Evolutionary conservation across 2,329 filamentous ascomycete species (phyloP).

Genomic region (Didymella arachidicola): DNA sequence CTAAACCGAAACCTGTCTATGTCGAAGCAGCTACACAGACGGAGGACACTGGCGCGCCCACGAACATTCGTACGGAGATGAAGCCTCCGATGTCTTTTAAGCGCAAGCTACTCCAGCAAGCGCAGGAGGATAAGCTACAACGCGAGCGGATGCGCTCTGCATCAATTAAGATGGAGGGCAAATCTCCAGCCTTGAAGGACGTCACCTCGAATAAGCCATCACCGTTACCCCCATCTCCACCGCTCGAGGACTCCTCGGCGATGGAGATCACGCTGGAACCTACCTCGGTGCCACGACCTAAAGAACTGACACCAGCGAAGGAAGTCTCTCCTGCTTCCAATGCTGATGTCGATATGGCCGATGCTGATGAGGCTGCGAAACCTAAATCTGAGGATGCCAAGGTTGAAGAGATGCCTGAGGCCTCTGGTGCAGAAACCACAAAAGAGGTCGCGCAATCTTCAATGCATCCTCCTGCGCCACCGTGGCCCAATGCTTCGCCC

Average conservation of each 20-base stretch:
- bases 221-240: slow-evolving; percentile 36
- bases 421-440: slow-evolving; percentile 26
- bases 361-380: slow-evolving; percentile 18
- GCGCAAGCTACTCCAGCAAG: slow-evolving; percentile 49
- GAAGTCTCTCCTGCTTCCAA: slow-evolving; percentile 28
- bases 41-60: slow-evolving; percentile 25
- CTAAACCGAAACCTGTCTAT: slow-evolving; percentile 45
- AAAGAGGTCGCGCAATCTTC: slow-evolving; percentile 39
- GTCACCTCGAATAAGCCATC: slow-evolving; percentile 45
- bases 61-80: slow-evolving; percentile 26
- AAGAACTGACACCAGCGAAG: slow-evolving; percentile 38
- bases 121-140: slow-evolving; percentile 48
- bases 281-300: slow-evolving; percentile 26
- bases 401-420: slow-evolving; percentile 43
- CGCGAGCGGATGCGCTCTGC: slow-evolving; percentile 49
- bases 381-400: slow-evolving; percentile 46
- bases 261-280: slow-evolving; percentile 41
- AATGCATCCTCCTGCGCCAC: slow-evolving; percentile 46
- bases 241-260: slow-evolving; percentile 34
- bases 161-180: slow-evolving; percentile 45
- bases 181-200: slow-evolving; percentile 45
- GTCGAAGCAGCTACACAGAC: slow-evolving; percentile 48
- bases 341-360: slow-evolving; percentile 30
- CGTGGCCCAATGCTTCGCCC: slow-evolving; percentile 35
- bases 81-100: slow-evolving; percentile 48